A percentile compares a stretch with the other conserved stretches of the same genome.
phyloP scores from a whole-genome alignment of 495 filamentous ascomycete genomes.

The Talaromyces liani region DNA sequence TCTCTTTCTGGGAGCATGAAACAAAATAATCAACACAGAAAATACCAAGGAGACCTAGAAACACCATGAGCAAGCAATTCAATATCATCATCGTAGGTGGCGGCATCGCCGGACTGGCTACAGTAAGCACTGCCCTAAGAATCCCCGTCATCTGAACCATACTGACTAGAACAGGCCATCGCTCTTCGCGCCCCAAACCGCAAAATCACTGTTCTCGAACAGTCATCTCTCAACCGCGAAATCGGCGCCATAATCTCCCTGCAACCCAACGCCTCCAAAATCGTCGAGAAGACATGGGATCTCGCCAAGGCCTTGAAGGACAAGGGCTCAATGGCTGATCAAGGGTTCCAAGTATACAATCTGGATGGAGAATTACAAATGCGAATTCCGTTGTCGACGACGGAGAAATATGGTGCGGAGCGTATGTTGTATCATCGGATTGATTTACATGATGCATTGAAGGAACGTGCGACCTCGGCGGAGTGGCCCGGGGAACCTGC shows the following conservation, averaged over 20 bases:
- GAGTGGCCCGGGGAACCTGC: conserved; percentile 15
- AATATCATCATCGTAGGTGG: not conserved
- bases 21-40: not conserved
- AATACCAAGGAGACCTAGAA: not conserved
- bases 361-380: conserved; percentile 17
- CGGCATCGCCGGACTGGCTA: not conserved
- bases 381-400: conserved; percentile 15
- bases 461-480: conserved; percentile 11
- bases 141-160: too few species aligned
- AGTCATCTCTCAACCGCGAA: conserved; percentile 21
- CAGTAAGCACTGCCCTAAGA: not conserved
- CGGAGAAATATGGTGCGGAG: conserved; percentile 19
- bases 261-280: conserved; percentile 24
- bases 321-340: conserved; percentile 18
- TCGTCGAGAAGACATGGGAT: conserved; percentile 18
- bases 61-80: not conserved
- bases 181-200: conserved; percentile 19
- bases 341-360: conserved; percentile 26
- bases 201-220: conserved; percentile 20
- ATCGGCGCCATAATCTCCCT: conserved; percentile 27
- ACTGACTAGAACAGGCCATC: conserved; percentile 12
- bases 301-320: conserved; percentile 11
- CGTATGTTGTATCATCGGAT: conserved; percentile 22
- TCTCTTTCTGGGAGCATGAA: not conserved
- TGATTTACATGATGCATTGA: conserved; percentile 21